Evolutionary conservation across 805 yeast species (phyloP).

Genomic region (Saturnispora galanensis): DNA sequence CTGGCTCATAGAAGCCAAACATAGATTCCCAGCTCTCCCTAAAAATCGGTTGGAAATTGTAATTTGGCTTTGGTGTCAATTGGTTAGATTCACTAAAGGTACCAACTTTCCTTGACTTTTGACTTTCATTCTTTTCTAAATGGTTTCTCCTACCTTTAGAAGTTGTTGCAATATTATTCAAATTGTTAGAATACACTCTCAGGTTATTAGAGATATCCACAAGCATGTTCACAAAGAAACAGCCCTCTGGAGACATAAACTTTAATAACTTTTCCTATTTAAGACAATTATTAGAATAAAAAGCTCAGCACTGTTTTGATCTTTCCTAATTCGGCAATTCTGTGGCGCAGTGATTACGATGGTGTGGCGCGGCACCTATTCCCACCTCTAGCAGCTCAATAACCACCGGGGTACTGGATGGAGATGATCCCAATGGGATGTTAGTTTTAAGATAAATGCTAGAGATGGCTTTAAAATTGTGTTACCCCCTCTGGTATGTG

Average conservation of each 20-base stretch:
- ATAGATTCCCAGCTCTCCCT: conserved; percentile 4
- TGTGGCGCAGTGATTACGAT: too few species aligned
- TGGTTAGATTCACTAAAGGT: neutral
- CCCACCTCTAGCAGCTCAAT: too few species aligned
- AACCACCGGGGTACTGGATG: too few species aligned
- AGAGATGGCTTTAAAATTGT: too few species aligned
- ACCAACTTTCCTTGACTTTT: neutral
- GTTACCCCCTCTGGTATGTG: too few species aligned
- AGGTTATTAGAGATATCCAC: conserved; percentile 13
- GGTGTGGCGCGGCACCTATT: too few species aligned
- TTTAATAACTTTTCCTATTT: neutral
- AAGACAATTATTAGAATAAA: neutral
- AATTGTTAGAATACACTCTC: neutral
- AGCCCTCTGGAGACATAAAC: neutral
- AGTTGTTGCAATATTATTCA: too few species aligned
- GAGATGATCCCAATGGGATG: too few species aligned
- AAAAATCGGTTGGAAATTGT: conserved; percentile 10
- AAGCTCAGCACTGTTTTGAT: neutral
- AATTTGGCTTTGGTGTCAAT: conserved; percentile 11
- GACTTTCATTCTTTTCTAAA: neutral
- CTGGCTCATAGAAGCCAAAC: conserved; percentile 11
- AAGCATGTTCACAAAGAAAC: conserved; percentile 6
- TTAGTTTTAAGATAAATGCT: too few species aligned
- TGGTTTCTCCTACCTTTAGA: neutral
- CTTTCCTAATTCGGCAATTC: neutral